phyloP scores from a whole-genome alignment of 495 filamentous ascomycete genomes.

The Immersiella caudata region DNA sequence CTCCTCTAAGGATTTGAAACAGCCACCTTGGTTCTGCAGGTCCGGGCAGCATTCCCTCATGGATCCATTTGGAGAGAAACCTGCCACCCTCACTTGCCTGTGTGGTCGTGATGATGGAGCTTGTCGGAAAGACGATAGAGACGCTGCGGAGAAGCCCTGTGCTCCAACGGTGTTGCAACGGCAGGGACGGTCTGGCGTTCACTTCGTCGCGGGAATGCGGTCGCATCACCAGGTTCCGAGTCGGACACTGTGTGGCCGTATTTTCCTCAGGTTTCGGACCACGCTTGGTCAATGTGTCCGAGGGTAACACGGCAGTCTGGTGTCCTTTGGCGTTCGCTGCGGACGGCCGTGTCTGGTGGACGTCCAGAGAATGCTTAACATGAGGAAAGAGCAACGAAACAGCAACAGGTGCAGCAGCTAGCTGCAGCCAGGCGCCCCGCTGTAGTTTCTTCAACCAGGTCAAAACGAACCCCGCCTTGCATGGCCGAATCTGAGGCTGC shows the following conservation, averaged over 20 bases:
- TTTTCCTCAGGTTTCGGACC: conserved; percentile 2
- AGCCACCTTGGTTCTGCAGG: neutral
- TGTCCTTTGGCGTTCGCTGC: neutral
- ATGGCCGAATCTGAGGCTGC: conserved; percentile 9
- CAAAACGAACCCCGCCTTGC: neutral
- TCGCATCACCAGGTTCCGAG: neutral
- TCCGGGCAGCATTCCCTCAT: neutral
- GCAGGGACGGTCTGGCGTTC: too few species aligned
- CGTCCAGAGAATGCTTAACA: neutral
- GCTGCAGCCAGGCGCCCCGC: neutral
- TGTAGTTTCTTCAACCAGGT: neutral
- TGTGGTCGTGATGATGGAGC: too few species aligned
- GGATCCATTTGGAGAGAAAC: neutral
- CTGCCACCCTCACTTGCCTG: neutral
- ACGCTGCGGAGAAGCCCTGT: too few species aligned
- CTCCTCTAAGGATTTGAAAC: neutral
- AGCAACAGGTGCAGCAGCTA: neutral
- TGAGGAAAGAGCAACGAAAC: too few species aligned
- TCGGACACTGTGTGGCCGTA: conserved; percentile 5
- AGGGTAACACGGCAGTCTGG: neutral
- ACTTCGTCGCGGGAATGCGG: neutral
- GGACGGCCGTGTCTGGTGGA: neutral
- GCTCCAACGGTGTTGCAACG: too few species aligned
- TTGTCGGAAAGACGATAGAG: neutral
- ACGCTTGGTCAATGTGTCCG: neutral